Percentiles rank a stretch among this genome's conserved stretches.
These are phyloP conservation scores for Phytophthora pisi DNA, from an alignment of 352 stramenopile species.

Conservation along the genomic window DNA sequence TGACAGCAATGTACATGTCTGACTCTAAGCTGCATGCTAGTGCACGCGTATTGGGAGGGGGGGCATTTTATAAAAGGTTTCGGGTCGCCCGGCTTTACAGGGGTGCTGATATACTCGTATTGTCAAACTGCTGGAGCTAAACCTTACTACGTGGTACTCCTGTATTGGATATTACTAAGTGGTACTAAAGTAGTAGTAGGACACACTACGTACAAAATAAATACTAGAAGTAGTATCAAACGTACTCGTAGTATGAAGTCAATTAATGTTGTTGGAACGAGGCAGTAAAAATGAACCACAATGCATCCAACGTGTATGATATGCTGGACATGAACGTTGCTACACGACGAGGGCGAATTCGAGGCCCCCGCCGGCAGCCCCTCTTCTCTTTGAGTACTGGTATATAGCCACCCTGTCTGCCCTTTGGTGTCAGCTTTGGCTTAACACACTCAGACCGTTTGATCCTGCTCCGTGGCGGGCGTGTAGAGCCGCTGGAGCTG, in stretches of 20 bases:
- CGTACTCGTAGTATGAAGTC: background rate
- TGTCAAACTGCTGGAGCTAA: too few relatives aligned
- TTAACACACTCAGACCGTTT: slow-evolving; percentile 59
- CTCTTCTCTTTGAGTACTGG: slow-evolving; percentile 22
- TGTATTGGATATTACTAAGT: too few relatives aligned
- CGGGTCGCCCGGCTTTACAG: too few relatives aligned
- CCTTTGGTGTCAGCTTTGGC: slow-evolving; percentile 1
- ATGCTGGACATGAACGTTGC: slow-evolving; percentile 26
- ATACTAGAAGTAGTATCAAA: too few relatives aligned
- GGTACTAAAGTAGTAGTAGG: too few relatives aligned
- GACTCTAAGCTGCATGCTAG: too few relatives aligned
- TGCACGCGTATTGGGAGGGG: too few relatives aligned
- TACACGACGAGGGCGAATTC: background rate
- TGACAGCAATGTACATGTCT: too few relatives aligned
- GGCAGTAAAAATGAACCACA: background rate
- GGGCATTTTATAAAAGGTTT: too few relatives aligned
- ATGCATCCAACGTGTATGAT: slow-evolving; percentile 3
- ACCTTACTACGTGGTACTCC: too few relatives aligned
- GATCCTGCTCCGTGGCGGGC: slow-evolving; percentile 50
- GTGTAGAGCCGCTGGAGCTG: slow-evolving; percentile 82
- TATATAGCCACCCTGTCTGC: slow-evolving; percentile 15
- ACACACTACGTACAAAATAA: too few relatives aligned
- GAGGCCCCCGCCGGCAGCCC: background rate
- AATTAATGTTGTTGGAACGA: slow-evolving; percentile 28
- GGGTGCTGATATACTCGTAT: too few relatives aligned